A percentile compares a stretch with the other conserved stretches of the same genome.
Conservation (phyloP, 2,329 filamentous ascomycete genomes). For the Trichophyton simii region DNA sequence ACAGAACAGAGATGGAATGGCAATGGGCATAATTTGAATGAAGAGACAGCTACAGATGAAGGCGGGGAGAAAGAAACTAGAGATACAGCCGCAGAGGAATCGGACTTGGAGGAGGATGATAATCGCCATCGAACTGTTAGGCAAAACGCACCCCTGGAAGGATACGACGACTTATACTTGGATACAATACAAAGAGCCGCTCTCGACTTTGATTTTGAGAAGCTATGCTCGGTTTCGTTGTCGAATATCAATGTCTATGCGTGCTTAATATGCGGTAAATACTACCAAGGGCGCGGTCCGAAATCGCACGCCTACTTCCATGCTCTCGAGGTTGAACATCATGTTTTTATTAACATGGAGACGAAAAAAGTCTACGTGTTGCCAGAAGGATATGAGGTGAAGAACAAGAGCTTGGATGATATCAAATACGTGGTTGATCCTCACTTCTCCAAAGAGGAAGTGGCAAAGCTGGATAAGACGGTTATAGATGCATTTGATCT, state of each 20-base stretch:
- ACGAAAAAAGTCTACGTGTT: constrained; percentile 41
- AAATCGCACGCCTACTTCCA: constrained; percentile 98
- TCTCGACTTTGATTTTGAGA: constrained; percentile 97
- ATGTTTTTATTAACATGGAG: constrained; percentile 97
- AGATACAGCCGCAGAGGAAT: constrained; percentile 21
- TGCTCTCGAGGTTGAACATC: constrained; percentile 84
- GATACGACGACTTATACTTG: constrained; percentile 91
- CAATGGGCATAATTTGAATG: constrained; percentile 25
- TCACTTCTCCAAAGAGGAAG: constrained; percentile 66
- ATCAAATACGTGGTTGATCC: constrained; percentile 98
- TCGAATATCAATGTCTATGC: constrained; percentile 99
- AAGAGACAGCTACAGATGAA: constrained; percentile 48
- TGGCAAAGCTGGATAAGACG: constrained; percentile 61
- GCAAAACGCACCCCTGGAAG: constrained; percentile 67
- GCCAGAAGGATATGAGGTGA: constrained; percentile 93
- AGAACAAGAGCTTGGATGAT: constrained; percentile 86
- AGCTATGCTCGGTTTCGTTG: constrained; percentile 87
- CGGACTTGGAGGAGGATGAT: constrained; percentile 21
- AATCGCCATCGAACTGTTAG: constrained; percentile 36
- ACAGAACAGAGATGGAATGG: constrained; percentile 24
- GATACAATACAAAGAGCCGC: constrained; percentile 90
- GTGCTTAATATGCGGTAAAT: constrained; percentile 93
- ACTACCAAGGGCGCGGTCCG: constrained; percentile 85
- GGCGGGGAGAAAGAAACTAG: constrained; percentile 49
- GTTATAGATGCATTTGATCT: constrained; percentile 57